A percentile compares a stretch with the other conserved stretches of the same genome.
These are phyloP conservation scores for Cladosporium oxysporum DNA, from an alignment of 2,329 filamentous ascomycete species.

Conservation along the genomic window DNA sequence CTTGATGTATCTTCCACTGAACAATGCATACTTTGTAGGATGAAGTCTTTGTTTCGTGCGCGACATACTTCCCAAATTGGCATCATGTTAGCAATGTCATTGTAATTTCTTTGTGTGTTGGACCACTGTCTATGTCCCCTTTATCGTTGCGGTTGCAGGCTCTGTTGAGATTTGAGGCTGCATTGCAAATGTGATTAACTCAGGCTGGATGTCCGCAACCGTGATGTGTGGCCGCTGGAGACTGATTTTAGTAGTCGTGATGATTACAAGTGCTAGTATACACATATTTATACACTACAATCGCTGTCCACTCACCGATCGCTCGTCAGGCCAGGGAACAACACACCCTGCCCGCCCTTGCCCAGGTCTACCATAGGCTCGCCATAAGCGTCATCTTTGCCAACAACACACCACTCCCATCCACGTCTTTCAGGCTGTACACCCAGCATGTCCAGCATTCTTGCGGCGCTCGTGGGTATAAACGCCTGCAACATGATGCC, in stretches of 20 bases:
- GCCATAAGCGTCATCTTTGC: slow-evolving; percentile 72
- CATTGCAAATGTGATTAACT: background rate
- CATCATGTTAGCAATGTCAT: background rate
- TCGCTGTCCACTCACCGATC: slow-evolving; percentile 20
- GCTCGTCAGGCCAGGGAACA: slow-evolving; percentile 53
- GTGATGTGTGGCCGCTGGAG: background rate
- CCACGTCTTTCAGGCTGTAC: slow-evolving; percentile 65
- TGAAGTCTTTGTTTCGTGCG: background rate
- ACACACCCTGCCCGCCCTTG: slow-evolving; percentile 46
- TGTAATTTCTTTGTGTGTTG: background rate
- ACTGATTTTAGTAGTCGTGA: background rate
- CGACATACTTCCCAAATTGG: background rate
- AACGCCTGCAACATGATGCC: slow-evolving; percentile 88
- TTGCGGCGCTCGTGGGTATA: slow-evolving; percentile 75
- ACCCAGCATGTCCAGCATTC: slow-evolving; percentile 75
- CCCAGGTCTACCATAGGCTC: slow-evolving; percentile 43
- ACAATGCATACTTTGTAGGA: background rate
- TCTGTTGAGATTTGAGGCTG: background rate
- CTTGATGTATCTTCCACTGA: background rate
- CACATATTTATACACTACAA: background rate
- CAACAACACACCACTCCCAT: slow-evolving; percentile 62
- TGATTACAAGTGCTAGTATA: background rate
- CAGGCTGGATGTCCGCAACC: background rate
- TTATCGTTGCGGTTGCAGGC: background rate
- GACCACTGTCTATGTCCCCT: background rate